Percentiles rank a stretch among this genome's conserved stretches.
phyloP scores from a whole-genome alignment of 768 basidiomycete genomes.

The Boletus sp. region DNA sequence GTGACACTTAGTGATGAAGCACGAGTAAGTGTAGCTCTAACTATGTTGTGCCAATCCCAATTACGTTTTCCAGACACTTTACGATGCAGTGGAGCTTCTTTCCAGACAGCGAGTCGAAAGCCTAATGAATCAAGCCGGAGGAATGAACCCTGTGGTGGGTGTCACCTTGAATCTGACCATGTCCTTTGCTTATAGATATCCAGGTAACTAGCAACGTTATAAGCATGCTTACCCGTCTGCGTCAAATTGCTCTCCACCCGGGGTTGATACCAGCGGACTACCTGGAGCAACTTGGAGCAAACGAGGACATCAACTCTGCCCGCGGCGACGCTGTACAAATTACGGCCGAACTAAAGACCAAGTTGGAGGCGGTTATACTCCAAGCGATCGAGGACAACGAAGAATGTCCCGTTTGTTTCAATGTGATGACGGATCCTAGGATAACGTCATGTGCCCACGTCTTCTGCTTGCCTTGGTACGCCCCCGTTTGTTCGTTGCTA shows the following conservation, averaged over 20 bases:
- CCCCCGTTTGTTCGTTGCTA: neutral
- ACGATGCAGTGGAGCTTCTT: constrained; percentile 63
- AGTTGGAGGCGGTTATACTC: constrained; percentile 55
- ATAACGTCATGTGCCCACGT: constrained; percentile 73
- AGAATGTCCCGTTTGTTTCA: constrained; percentile 79
- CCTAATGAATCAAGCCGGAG: constrained; percentile 42
- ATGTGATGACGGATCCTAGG: constrained; percentile 55
- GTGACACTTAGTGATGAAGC: constrained; percentile 64
- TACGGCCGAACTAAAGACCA: constrained; percentile 50
- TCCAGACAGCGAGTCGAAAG: constrained; percentile 62
- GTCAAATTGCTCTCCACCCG: constrained; percentile 80
- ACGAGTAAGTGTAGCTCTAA: constrained; percentile 43
- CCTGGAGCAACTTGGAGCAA: constrained; percentile 52
- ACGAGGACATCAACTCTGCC: constrained; percentile 25
- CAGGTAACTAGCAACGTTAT: constrained; percentile 69
- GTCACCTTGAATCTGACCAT: neutral
- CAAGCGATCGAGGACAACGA: constrained; percentile 76
- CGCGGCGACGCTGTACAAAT: constrained; percentile 34
- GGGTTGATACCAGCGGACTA: constrained; percentile 70
- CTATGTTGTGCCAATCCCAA: neutral
- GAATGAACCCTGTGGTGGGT: constrained; percentile 41
- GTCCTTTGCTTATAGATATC: constrained; percentile 4
- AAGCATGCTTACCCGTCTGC: constrained; percentile 81
- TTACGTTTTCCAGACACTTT: constrained; percentile 46
- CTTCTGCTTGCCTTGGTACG: constrained; percentile 71